These are phyloP conservation scores for Aspergillus quadricinctus DNA, from an alignment of 2,329 filamentous ascomycete species.

Conservation along the genomic window DNA sequence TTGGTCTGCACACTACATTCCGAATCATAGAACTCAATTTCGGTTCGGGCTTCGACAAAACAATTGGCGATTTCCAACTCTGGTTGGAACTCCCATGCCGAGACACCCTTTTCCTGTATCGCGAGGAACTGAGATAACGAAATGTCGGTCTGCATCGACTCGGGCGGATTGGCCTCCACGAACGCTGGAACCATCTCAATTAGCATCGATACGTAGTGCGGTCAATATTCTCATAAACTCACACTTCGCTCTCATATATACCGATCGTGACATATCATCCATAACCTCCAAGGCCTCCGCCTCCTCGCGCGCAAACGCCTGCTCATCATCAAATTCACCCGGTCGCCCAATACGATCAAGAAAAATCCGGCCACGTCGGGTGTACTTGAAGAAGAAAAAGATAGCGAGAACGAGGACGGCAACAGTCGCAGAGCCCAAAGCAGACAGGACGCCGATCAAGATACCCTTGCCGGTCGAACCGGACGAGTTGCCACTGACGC, in stretches of 20 bases:
- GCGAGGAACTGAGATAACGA: conserved; percentile 95
- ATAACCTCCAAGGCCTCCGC: conserved; percentile 90
- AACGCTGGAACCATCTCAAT: conserved; percentile 60
- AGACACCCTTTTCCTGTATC: conserved; percentile 99
- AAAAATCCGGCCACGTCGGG: conserved; percentile 79
- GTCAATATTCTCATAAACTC: conserved; percentile 16
- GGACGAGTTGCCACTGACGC: conserved; percentile 38
- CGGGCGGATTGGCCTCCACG: conserved; percentile 86
- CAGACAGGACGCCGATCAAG: conserved; percentile 89
- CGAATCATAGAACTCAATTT: conserved; percentile 98
- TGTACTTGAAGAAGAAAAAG: conserved; percentile 93
- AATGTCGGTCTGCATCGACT: conserved; percentile 94
- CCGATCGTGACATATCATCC: conserved; percentile 85
- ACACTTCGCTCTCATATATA: conserved; percentile 96
- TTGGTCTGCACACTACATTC: conserved; percentile 98
- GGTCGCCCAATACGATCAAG: conserved; percentile 89
- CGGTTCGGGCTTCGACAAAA: conserved; percentile 92
- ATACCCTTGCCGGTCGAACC: conserved; percentile 69
- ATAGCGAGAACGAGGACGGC: conserved; percentile 74
- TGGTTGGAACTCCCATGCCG: conserved; percentile 99
- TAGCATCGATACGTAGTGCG: not conserved
- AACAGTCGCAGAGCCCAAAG: conserved; percentile 83
- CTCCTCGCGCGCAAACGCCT: conserved; percentile 89
- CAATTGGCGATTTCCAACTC: conserved; percentile 98
- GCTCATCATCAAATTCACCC: conserved; percentile 96